Evolutionary conservation across 2,329 filamentous ascomycete genomes (phyloP).

Genomic region (Sclerotinia borealis): DNA sequence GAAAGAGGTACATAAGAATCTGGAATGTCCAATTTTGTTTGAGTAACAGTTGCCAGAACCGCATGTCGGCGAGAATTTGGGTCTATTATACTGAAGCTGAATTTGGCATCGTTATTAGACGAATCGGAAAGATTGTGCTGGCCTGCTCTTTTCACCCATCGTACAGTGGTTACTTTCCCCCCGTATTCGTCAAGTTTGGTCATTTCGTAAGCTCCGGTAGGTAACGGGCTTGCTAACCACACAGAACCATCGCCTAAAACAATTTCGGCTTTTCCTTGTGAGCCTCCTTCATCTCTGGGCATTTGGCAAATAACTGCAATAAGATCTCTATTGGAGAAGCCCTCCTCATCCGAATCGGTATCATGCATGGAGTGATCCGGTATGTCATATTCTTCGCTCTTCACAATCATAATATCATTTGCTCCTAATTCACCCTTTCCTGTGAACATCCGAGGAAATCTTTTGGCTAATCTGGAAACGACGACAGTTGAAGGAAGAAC

Average conservation of each 20-base stretch:
- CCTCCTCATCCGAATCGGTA: conserved; percentile 46
- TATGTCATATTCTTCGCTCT: conserved; percentile 59
- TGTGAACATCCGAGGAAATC: conserved; percentile 58
- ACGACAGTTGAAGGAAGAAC: conserved; percentile 65
- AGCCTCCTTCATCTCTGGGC: conserved; percentile 45
- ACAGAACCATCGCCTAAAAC: conserved; percentile 57
- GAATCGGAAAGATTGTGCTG: conserved; percentile 32
- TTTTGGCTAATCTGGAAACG: conserved; percentile 52
- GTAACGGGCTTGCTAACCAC: conserved; percentile 49
- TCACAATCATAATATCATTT: conserved; percentile 65
- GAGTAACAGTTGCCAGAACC: conserved; percentile 63
- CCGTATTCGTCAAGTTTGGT: conserved; percentile 48
- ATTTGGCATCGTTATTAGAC: conserved; percentile 45
- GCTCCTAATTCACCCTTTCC: conserved; percentile 57
- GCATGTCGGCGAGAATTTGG: conserved; percentile 64
- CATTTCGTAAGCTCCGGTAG: conserved; percentile 61
- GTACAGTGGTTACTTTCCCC: conserved; percentile 47
- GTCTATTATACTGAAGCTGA: conserved; percentile 72
- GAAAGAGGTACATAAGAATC: conserved; percentile 58
- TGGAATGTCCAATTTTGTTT: conserved; percentile 59
- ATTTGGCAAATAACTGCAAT: conserved; percentile 64
- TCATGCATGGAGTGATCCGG: conserved; percentile 45
- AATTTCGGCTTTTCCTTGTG: conserved; percentile 46
- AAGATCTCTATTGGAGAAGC: conserved; percentile 46
- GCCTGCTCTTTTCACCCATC: conserved; percentile 57